Percentiles rank a stretch among this genome's conserved stretches.
Evolutionary conservation across 768 basidiomycete genomes (phyloP).

Genomic region (Suillus weaverae): DNA sequence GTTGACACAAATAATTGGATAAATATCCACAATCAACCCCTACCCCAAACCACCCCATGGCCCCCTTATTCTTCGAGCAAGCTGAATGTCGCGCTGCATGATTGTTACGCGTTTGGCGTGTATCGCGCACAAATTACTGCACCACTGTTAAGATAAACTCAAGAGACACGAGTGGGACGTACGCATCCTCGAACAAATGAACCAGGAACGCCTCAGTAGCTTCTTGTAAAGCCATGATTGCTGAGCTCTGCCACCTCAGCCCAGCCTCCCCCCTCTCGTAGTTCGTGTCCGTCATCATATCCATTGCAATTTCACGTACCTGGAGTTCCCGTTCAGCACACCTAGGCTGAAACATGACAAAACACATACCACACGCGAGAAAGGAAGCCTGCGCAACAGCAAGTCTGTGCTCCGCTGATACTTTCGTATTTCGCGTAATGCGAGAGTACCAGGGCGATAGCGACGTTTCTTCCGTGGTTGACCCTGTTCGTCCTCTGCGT

Average conservation of each 20-base stretch:
- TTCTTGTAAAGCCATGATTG: constrained; percentile 91
- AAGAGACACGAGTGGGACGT: constrained; percentile 39
- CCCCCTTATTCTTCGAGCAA: constrained; percentile 93
- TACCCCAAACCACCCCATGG: constrained; percentile 77
- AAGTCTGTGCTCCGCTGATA: constrained; percentile 94
- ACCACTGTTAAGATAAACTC: constrained; percentile 11
- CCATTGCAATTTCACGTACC: constrained; percentile 94
- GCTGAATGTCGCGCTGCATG: constrained; percentile 96
- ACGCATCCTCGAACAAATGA: constrained; percentile 98
- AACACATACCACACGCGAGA: constrained; percentile 81
- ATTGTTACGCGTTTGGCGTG: constrained; percentile 98
- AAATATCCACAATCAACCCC: constrained; percentile 13
- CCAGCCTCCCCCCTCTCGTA: constrained; percentile 55
- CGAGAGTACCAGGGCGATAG: constrained; percentile 89
- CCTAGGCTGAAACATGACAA: background rate
- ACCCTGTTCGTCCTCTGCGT: constrained; percentile 21
- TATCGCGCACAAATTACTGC: constrained; percentile 92
- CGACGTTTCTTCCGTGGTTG: constrained; percentile 50
- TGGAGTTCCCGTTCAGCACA: constrained; percentile 31
- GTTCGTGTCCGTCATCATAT: constrained; percentile 80
- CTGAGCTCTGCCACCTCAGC: constrained; percentile 94
- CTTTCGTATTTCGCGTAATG: constrained; percentile 88
- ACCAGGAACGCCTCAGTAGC: constrained; percentile 95
- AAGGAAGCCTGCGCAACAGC: constrained; percentile 83
- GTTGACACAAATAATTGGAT: background rate